Base-by-base conservation (phyloP, 495 filamentous ascomycete species). In the Neurospora terricola region DNA sequence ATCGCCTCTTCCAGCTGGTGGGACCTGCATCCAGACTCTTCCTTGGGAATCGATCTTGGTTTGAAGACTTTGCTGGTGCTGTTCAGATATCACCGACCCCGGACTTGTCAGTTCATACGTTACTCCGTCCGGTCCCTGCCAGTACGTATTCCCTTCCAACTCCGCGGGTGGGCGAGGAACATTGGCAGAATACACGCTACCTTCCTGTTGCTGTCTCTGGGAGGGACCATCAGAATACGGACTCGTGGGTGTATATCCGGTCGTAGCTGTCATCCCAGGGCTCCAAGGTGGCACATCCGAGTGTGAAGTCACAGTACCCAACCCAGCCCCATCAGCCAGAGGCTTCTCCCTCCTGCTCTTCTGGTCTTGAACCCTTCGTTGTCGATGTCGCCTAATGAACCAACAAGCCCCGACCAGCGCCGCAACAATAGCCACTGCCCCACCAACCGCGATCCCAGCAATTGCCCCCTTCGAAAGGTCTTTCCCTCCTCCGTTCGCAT, bases 401-500 rank as follows among this genome's bases (percentile, higher is more conserved):
- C 68, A 72, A 37, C 72, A 68, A 36, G 69, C 16, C 38, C 72
- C 71, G 18, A 74, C 6, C 12, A 73, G n/a, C n/a, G 45, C 38
- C 14, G 54, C 66, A n/a, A 77, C 18, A 8, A 76, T 16, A 16
- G 71, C 71, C 23, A 71, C 30, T 18, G 23, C 75, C 48, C 72
- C 71, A 4, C 73, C 79, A 48, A 77, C 71, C 11, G 75, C 74
- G 23, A 81, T 81, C 27, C 79, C 79, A 2, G 76, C 79, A 30
- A 81, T 79, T 12, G 78, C 79, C 38, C 77, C 79, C 7, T 62
- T 74, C 9, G 79, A 77, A 34, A 79, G 73, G n/a, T 38, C 6
- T 14, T 5, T 39, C 54, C 54, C 54, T 30, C 54, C 54, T 62
- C 54, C 1, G 14, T 30, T 16, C 14, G 54, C 6, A 62, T 30